Evolutionary conservation across 495 filamentous ascomycete genomes (phyloP).

Genomic region (Tuber microsphaerosporum): DNA sequence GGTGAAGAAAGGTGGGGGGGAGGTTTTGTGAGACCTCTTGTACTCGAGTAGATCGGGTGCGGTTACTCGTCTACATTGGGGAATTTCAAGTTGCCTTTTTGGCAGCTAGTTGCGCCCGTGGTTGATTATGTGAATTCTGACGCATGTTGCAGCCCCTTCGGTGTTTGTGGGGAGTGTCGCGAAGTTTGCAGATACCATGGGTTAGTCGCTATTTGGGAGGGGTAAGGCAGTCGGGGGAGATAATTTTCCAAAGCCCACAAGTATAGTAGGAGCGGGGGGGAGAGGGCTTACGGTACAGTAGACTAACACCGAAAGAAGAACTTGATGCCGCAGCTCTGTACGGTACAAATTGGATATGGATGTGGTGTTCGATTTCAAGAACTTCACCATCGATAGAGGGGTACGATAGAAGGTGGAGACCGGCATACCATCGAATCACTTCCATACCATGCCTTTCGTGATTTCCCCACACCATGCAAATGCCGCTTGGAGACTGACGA

Average conservation of each 20-base stretch:
- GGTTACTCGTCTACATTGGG: background rate
- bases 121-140: conserved; percentile 4
- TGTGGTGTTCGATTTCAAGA: background rate
- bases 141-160: background rate
- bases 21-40: background rate
- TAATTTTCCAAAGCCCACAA: background rate
- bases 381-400: background rate
- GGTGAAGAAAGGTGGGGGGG: background rate
- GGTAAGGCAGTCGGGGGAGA: background rate
- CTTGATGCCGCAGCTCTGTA: background rate
- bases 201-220: background rate
- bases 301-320: background rate
- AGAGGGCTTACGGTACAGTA: background rate
- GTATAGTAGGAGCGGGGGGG: background rate
- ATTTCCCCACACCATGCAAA: background rate
- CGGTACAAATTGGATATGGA: background rate
- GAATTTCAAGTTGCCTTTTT: background rate
- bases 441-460: background rate
- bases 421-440: background rate
- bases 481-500: background rate
- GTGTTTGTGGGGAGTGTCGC: background rate
- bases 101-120: background rate
- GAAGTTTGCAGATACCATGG: background rate
- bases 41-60: background rate
- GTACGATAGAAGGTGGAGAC: background rate